Evolutionary conservation across 192 early-diverging fungal species (phyloP).

Genomic region (Coemansia sp.): DNA sequence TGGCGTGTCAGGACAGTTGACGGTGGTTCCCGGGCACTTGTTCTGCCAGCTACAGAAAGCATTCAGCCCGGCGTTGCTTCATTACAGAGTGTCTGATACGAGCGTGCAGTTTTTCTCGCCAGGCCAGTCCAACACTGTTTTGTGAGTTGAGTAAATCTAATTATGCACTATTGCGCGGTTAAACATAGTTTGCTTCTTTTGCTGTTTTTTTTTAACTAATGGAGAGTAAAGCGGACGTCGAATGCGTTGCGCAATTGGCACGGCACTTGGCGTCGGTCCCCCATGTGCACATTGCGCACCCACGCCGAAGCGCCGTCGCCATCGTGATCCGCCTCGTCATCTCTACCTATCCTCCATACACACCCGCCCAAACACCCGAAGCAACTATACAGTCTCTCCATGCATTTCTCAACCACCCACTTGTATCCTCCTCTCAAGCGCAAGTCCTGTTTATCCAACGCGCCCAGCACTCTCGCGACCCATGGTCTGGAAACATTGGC

Average conservation of each 20-base stretch:
- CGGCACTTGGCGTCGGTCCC: slow-evolving; percentile 40
- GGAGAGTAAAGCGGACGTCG: slow-evolving; percentile 7
- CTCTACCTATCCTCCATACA: background rate
- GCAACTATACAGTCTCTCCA: slow-evolving; percentile 15
- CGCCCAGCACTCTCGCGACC: slow-evolving; percentile 32
- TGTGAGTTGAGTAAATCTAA: slow-evolving; percentile 6
- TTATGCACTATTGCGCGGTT: no score
- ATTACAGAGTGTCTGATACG: slow-evolving; percentile 38
- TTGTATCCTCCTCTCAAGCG: background rate
- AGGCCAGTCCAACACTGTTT: slow-evolving; percentile 43
- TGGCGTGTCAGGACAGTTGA: slow-evolving; percentile 47
- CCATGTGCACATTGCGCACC: background rate
- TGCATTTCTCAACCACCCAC: slow-evolving; percentile 1
- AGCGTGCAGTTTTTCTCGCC: slow-evolving; percentile 49
- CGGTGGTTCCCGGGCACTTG: slow-evolving; percentile 36
- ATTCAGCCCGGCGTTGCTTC: slow-evolving; percentile 36
- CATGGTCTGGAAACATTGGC: slow-evolving; percentile 53
- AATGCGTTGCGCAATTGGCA: slow-evolving; percentile 34
- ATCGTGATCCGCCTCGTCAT: slow-evolving; percentile 31
- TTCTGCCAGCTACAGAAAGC: slow-evolving; percentile 22
- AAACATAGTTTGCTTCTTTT: background rate
- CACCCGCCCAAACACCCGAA: slow-evolving; percentile 4
- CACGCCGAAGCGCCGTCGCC: slow-evolving; percentile 32
- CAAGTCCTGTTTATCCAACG: slow-evolving; percentile 48
- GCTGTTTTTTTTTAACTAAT: background rate